These are phyloP conservation scores for Pythium aphanidermatum DNA, from an alignment of 352 stramenopile species.

Conservation along the genomic window DNA sequence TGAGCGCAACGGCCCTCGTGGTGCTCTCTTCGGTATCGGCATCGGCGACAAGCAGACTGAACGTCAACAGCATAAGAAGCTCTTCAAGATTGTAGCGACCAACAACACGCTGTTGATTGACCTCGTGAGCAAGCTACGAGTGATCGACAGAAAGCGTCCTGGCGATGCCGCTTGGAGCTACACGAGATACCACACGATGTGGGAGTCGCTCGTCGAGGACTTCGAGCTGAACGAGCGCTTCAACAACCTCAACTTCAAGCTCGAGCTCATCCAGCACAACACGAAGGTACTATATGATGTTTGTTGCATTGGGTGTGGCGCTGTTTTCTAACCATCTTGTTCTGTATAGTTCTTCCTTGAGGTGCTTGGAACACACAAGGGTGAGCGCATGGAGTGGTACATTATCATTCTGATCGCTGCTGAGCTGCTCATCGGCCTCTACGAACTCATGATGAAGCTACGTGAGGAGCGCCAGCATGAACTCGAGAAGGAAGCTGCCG, in stretches of 20 bases:
- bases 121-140: slow-evolving; percentile 93
- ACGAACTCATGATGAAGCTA: slow-evolving; percentile 75
- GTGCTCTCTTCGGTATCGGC: slow-evolving; percentile 56
- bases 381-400: slow-evolving; percentile 94
- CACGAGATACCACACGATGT: slow-evolving; percentile 92
- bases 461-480: slow-evolving; percentile 27
- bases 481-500: slow-evolving; percentile 5
- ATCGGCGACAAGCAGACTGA: slow-evolving; percentile 48
- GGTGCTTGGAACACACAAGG: slow-evolving; percentile 95
- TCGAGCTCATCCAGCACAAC: slow-evolving; percentile 97
- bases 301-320: too few species aligned
- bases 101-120: slow-evolving; percentile 97
- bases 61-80: slow-evolving; percentile 66
- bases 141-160: slow-evolving; percentile 92
- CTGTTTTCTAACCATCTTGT: slow-evolving; percentile 3
- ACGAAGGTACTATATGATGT: too few species aligned
- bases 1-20: slow-evolving; percentile 65
- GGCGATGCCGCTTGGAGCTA: slow-evolving; percentile 94
- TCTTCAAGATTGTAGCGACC: slow-evolving; percentile 90
- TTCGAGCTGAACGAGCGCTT: slow-evolving; percentile 94
- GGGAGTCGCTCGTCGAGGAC: slow-evolving; percentile 83
- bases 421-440: slow-evolving; percentile 90
- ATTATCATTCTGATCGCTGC: slow-evolving; percentile 97
- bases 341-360: slow-evolving; percentile 93
- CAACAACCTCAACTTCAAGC: slow-evolving; percentile 96